Evolutionary conservation across 2,329 filamentous ascomycete genomes (phyloP).

Genomic region (Colletotrichum abscissum): DNA sequence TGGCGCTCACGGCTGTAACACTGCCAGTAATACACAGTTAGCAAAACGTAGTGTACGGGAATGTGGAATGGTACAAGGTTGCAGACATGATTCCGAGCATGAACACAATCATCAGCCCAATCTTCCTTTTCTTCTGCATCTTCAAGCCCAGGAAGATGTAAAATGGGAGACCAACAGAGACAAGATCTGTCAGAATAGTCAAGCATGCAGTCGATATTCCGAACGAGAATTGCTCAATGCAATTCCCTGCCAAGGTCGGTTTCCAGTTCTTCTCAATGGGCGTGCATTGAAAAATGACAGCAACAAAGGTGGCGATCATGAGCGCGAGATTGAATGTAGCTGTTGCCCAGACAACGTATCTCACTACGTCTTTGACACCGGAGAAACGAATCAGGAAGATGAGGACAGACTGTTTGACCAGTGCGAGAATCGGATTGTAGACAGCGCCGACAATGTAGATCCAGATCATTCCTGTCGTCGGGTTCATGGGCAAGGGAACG

Average conservation of each 20-base stretch:
- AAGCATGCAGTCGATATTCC: slow-evolving; percentile 48
- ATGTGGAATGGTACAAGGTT: background rate
- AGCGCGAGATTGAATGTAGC: slow-evolving; percentile 44
- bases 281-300: slow-evolving; percentile 52
- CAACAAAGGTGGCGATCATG: slow-evolving; percentile 49
- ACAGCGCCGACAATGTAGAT: slow-evolving; percentile 45
- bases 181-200: slow-evolving; percentile 53
- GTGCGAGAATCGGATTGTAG: slow-evolving; percentile 47
- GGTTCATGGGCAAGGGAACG: background rate
- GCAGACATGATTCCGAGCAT: slow-evolving; percentile 42
- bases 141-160: slow-evolving; percentile 47
- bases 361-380: slow-evolving; percentile 42
- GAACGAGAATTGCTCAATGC: slow-evolving; percentile 6
- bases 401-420: slow-evolving; percentile 48
- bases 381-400: slow-evolving; percentile 47
- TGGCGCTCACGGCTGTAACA: background rate
- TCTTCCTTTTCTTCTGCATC: slow-evolving; percentile 45
- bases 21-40: background rate
- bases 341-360: slow-evolving; percentile 40
- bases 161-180: slow-evolving; percentile 49
- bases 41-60: background rate
- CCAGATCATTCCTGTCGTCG: slow-evolving; percentile 39
- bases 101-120: slow-evolving; percentile 48
- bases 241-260: background rate
- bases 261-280: slow-evolving; percentile 48